phyloP scores from a whole-genome alignment of 1,284 basidiomycete genomes.

The Fistulina hepatica region DNA sequence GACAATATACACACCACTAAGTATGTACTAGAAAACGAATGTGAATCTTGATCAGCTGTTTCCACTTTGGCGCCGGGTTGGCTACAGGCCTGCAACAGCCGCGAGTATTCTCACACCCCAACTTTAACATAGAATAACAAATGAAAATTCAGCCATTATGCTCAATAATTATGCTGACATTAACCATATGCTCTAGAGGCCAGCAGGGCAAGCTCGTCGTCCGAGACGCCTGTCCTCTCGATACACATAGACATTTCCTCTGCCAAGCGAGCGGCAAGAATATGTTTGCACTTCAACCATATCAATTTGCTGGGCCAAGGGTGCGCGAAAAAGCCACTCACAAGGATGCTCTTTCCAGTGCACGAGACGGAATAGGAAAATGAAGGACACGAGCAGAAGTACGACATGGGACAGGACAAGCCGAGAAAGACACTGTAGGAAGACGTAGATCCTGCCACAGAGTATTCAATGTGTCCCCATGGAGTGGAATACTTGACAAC shows the following conservation, averaged over 20 bases:
- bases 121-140: too few relatives aligned
- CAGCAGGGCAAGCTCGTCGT: constrained; percentile 34
- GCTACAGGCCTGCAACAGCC: too few relatives aligned
- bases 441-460: constrained; percentile 54
- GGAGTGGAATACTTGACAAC: constrained; percentile 52
- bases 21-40: too few relatives aligned
- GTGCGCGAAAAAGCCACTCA: constrained; percentile 21
- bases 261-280: constrained; percentile 55
- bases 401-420: constrained; percentile 31
- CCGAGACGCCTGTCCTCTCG: constrained; percentile 31
- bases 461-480: constrained; percentile 47
- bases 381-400: constrained; percentile 66
- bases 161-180: too few relatives aligned
- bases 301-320: too few relatives aligned
- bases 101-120: too few relatives aligned
- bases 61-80: too few relatives aligned
- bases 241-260: constrained; percentile 38
- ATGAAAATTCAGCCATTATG: too few relatives aligned
- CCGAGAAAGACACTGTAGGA: constrained; percentile 52
- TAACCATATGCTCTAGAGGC: constrained; percentile 12
- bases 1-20: too few relatives aligned
- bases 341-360: too few relatives aligned
- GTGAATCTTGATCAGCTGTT: too few relatives aligned
- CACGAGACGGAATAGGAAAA: constrained; percentile 55
- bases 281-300: constrained; percentile 66